These are phyloP conservation scores for Hypoxylon perforatum DNA, from an alignment of 495 filamentous ascomycete species.

Conservation along the genomic window DNA sequence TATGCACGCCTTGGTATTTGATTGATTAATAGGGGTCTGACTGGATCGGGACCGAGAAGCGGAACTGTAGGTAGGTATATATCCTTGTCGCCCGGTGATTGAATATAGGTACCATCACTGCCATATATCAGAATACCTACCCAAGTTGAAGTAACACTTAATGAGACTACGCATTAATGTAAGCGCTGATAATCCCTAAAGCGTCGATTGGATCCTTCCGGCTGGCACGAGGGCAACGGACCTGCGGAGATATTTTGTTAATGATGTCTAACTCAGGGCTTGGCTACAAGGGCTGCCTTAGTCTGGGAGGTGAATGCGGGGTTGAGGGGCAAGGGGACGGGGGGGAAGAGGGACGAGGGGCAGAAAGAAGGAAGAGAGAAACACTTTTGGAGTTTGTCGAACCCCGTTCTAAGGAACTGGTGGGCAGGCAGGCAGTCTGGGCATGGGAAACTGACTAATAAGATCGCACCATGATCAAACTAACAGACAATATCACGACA, in stretches of 20 bases:
- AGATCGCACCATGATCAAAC: constrained; percentile 24
- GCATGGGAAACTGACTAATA: constrained; percentile 32
- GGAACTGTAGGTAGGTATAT: too few species aligned
- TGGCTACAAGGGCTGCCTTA: constrained; percentile 30
- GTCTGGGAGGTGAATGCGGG: constrained; percentile 29
- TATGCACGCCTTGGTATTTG: too few species aligned
- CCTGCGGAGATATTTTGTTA: constrained; percentile 36
- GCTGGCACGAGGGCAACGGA: constrained; percentile 37
- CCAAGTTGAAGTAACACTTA: too few species aligned
- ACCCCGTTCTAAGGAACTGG: constrained; percentile 27
- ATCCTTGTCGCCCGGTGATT: constrained; percentile 10
- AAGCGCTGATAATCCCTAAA: neutral
- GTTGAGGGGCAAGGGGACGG: constrained; percentile 16
- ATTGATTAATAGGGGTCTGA: neutral
- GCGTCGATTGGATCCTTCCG: constrained; percentile 20
- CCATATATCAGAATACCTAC: constrained; percentile 1
- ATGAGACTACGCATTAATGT: constrained; percentile 16
- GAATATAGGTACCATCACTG: neutral
- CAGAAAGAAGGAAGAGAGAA: constrained; percentile 1
- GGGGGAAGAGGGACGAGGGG: neutral
- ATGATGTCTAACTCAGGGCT: constrained; percentile 30
- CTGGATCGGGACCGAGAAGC: neutral
- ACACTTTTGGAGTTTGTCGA: constrained; percentile 12
- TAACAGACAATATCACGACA: constrained; percentile 25
- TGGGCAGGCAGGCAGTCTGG: constrained; percentile 7